Base-by-base conservation (phyloP, 495 filamentous ascomycete species). In the Penicillium canariense region DNA sequence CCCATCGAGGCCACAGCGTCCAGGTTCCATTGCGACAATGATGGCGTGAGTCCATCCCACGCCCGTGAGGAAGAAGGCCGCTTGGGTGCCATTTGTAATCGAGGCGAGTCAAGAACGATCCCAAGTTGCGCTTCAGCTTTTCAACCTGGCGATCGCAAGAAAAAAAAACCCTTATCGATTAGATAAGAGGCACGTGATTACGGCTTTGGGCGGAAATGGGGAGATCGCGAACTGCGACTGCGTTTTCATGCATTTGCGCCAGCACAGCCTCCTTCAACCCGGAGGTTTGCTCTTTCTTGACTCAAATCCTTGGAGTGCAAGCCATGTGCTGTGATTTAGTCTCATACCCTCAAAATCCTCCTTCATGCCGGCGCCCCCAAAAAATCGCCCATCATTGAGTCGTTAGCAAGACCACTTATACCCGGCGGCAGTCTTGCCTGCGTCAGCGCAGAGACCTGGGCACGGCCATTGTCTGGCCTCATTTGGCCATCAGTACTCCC, bases 21-120 rank as follows among this genome's bases (percentile, higher is more conserved):
- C 26, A 93, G 78, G 26, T 91, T 82, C 93, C 94, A 98, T 83
- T 88, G 82, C 51, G 90, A 89, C n/a, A 98, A 75, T 11, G 84
- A 67, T 5, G 89, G 90, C 4, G 79, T 85, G 26, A 97, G 73
- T 6, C 80, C 86, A 66, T 88, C 85, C 92, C 93, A 97, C 22
- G 89, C 82, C 59, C 91, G 71, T 15, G 74, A 68, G 18, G 74
- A 68, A 7, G 72, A 61, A 17, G 71, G 60, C 0, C 69, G 62
- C 62, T 74, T 74, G 0, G 72, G 65, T 39, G 74, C 68, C 75
- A 78, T 68, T 46, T 59, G 14, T 18, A 22, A 38, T 34, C 39
- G 5, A 35, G 25, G n/a, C 15, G 5, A 34, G 31, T 17, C 0
- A 9, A 46, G 25, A 46, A 46, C n/a, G 10, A 31, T 28, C 25